A percentile compares a stretch with the other conserved stretches of the same genome.
These are phyloP conservation scores for Achaetomium macrosporum DNA, from an alignment of 2,329 filamentous ascomycete species.

Conservation along the genomic window DNA sequence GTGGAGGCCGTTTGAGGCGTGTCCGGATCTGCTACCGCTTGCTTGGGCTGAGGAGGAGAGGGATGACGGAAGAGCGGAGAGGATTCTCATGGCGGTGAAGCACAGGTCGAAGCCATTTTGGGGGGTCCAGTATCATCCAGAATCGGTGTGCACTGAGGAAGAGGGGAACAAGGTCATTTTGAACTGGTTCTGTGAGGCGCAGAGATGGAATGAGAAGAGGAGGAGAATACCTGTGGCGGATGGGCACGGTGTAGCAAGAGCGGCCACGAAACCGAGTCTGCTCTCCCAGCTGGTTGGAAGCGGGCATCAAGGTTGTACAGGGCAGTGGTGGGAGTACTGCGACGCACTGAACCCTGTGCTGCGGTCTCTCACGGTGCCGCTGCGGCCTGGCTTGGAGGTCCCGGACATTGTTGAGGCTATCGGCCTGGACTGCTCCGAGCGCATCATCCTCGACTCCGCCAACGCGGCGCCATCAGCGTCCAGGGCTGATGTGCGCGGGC, in stretches of 20 bases:
- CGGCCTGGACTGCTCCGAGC: slow-evolving; percentile 34
- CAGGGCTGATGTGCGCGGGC: slow-evolving; percentile 45
- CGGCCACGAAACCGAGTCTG: slow-evolving; percentile 32
- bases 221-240: slow-evolving; percentile 20
- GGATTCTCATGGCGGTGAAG: slow-evolving; percentile 69
- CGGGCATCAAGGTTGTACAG: slow-evolving; percentile 5
- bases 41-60: slow-evolving; percentile 54
- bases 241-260: slow-evolving; percentile 25
- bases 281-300: slow-evolving; percentile 24
- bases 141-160: slow-evolving; percentile 75
- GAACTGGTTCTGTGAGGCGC: slow-evolving; percentile 69
- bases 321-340: slow-evolving; percentile 20
- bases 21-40: slow-evolving; percentile 47
- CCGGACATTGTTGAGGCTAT: slow-evolving; percentile 51
- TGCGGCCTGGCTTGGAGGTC: slow-evolving; percentile 43
- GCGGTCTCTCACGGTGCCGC: slow-evolving; percentile 35
- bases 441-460: slow-evolving; percentile 55
- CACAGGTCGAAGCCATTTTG: slow-evolving; percentile 69
- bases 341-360: slow-evolving; percentile 29
- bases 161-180: slow-evolving; percentile 58
- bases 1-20: slow-evolving; percentile 34
- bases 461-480: slow-evolving; percentile 43
- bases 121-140: slow-evolving; percentile 87
- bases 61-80: slow-evolving; percentile 35
- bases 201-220: slow-evolving; percentile 49